Evolutionary conservation across 2,329 filamentous ascomycete species (phyloP).

Genomic region (Colletotrichum incanum): DNA sequence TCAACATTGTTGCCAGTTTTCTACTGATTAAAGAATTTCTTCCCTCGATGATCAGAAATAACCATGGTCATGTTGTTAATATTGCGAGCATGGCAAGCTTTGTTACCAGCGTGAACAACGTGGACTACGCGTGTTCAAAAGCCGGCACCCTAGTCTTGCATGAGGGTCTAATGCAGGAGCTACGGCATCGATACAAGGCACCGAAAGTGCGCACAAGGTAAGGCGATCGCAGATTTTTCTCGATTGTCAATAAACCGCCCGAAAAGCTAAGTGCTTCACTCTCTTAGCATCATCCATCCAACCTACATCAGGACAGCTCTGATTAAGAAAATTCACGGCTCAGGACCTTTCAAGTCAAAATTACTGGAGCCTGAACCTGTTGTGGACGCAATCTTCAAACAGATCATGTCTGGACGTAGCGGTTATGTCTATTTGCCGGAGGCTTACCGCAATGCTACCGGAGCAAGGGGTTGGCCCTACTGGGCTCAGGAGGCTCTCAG

Average conservation of each 20-base stretch:
- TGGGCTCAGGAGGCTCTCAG: conserved; percentile 13
- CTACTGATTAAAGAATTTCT: conserved; percentile 63
- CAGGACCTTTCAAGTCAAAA: conserved; percentile 20
- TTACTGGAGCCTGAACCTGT: conserved; percentile 31
- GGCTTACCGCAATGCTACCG: background rate
- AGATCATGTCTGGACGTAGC: conserved; percentile 35
- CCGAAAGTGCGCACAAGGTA: conserved; percentile 55
- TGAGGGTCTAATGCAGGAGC: conserved; percentile 60
- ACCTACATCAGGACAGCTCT: conserved; percentile 28
- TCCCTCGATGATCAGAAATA: conserved; percentile 61
- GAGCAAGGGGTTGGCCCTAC: conserved; percentile 15
- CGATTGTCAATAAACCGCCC: background rate
- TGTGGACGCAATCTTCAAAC: conserved; percentile 25
- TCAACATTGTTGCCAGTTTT: conserved; percentile 65
- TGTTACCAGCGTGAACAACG: conserved; percentile 61
- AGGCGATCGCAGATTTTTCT: background rate
- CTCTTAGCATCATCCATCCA: conserved; percentile 22
- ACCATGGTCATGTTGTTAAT: conserved; percentile 68
- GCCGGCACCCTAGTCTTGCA: conserved; percentile 67
- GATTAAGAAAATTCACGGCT: conserved; percentile 22
- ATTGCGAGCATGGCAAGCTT: conserved; percentile 68
- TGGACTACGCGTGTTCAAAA: conserved; percentile 68
- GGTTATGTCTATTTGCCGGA: conserved; percentile 32
- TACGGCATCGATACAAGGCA: conserved; percentile 54
- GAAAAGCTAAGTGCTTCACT: background rate